Base-by-base conservation (phyloP, 331 rosid species). In the Telfairia occidentalis region DNA sequence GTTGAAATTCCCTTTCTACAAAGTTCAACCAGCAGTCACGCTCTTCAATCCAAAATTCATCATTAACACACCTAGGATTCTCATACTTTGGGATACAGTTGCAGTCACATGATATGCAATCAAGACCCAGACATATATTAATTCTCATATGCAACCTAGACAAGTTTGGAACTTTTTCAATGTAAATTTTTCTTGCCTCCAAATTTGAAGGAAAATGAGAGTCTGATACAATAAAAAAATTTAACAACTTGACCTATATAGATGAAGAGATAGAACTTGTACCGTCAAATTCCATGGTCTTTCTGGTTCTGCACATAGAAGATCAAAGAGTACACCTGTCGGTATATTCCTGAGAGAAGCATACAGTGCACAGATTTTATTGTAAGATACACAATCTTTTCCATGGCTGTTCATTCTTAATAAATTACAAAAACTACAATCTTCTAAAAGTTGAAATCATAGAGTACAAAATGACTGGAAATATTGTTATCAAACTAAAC, bases 251-350 rank as follows among this genome's bases (percentile, higher is more conserved):
- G 52, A 74, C 21, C 3, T 74, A n/a, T 37, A 57, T 9, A 61
- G 52, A 48, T 43, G 28, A 29, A 57, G 73, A 74, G 76, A 11
- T 30, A 73, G 81, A 11, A 76, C 28, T 54, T 76, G 57, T 81
- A 94, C 98, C 24, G 89, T 95, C 75, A 95, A 75, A 87, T 87
- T 88, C 98, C 98, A 95, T 16, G 98, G 98, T 74, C 98, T 83
- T 85, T 95, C 92, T 23, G 98, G 93, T 77, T 95, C 96, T 7
- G 79, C 88, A 58, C 92, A 95, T 16, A 95, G 82, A 75, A 91
- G 97, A 85, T 95, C 98, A 71, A 95, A 94, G 13, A 95, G 92
- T 84, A 95, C 97, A 64, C 98, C 98, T 0, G 96, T 91, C 0
- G 98, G 98, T 79, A 95, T 84, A 74, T 88, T 80, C 98, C 98